phyloP scores from a whole-genome alignment of 352 stramenopile genomes.

The Phytophthora colocasiae region DNA sequence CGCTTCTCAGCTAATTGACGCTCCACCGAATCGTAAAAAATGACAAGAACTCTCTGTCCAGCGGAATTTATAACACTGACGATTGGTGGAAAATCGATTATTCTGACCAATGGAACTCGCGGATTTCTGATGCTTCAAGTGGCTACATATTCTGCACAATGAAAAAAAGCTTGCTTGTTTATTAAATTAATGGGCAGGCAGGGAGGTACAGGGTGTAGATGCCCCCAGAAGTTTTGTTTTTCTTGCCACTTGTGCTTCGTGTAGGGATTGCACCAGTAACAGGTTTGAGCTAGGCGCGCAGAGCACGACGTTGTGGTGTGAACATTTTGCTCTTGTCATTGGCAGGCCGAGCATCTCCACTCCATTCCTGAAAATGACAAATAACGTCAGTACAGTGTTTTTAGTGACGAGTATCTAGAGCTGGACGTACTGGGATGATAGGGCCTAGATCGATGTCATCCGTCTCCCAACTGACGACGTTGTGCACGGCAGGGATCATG shows the following conservation, averaged over 20 bases:
- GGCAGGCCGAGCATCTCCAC: constrained; percentile 8
- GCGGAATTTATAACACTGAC: not conserved
- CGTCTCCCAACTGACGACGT: constrained; percentile 55
- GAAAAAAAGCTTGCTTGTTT: not conserved
- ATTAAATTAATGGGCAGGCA: constrained; percentile 15
- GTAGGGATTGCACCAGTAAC: not conserved
- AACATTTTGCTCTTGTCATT: constrained; percentile 11
- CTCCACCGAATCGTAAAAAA: constrained; percentile 61
- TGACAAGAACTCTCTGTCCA: not conserved
- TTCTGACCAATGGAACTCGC: not conserved
- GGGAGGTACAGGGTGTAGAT: not conserved
- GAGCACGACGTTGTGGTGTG: not conserved
- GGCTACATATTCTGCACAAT: not conserved
- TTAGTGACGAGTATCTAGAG: not conserved
- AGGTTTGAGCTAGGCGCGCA: not conserved
- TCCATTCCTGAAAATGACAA: constrained; percentile 12
- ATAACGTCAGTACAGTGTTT: not conserved
- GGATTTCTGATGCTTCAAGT: not conserved
- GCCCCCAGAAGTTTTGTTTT: not conserved
- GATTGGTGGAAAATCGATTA: not conserved
- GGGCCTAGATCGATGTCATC: constrained; percentile 4
- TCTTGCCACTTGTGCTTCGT: not conserved
- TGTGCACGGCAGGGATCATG: constrained; percentile 53
- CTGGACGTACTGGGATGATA: constrained; percentile 5
- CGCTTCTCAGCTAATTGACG: constrained; percentile 59